These are phyloP conservation scores for Trypethelium eluteriae DNA, from an alignment of 495 filamentous ascomycete species.

Conservation along the genomic window DNA sequence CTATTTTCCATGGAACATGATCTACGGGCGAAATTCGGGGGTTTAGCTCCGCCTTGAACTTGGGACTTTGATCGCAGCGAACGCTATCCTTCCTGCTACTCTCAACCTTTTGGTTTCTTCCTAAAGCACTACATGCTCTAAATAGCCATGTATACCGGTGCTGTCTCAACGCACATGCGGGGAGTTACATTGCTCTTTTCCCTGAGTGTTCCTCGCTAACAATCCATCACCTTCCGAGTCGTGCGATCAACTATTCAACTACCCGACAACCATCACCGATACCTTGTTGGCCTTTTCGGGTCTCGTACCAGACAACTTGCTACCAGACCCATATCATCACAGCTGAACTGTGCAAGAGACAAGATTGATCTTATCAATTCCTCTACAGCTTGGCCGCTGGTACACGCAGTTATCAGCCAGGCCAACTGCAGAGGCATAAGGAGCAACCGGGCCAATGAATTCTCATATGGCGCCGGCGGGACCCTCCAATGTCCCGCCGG, in stretches of 20 bases:
- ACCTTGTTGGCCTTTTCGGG: not conserved
- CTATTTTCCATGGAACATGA: not conserved
- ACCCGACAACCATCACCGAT: not conserved
- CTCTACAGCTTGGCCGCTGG: conserved; percentile 11
- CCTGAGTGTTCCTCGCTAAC: not conserved
- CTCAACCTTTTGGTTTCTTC: not conserved
- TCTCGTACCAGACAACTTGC: no score
- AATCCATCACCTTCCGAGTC: not conserved
- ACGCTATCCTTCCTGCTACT: not conserved
- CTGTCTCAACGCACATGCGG: not conserved
- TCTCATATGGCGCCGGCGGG: conserved; percentile 9
- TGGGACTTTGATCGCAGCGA: not conserved
- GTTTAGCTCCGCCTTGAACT: conserved; percentile 3
- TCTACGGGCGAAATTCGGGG: not conserved
- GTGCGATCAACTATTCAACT: not conserved
- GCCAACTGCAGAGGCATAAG: conserved; percentile 6
- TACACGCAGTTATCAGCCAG: not conserved
- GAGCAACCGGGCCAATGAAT: not conserved
- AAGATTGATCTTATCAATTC: not conserved
- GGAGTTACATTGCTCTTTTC: not conserved
- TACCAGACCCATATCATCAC: no score
- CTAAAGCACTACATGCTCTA: not conserved
- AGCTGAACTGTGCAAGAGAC: not conserved
- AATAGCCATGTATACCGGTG: not conserved
- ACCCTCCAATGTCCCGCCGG: conserved; percentile 24